Evolutionary conservation across 2,329 filamentous ascomycete genomes (phyloP), one percentile per base, ranked within the genome.

Genomic region (Fusarium ambrosium): DNA sequence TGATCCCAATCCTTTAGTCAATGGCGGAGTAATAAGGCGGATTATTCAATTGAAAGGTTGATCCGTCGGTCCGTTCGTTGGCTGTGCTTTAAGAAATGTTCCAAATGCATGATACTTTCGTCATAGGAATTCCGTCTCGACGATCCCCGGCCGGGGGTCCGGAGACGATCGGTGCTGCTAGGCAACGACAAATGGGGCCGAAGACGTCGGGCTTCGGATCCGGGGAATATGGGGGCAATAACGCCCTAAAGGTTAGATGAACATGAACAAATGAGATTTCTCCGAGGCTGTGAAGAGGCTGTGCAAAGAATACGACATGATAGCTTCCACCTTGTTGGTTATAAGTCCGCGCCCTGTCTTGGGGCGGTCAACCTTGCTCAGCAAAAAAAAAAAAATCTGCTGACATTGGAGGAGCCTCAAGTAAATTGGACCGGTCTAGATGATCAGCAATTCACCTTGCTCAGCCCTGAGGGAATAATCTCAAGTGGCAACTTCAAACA

Each of bases 231-330:
- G 24, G 18, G 32, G 55, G 13, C 16, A 59, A 27, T 27, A 27
- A 18, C 32, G 16, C 34, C 20, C 7, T 18, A 29, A 27, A 14
- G 22, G 34, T 22, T n/a, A 27, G 56, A 32, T 20, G 8, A 24
- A 24, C 22, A 24, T 29, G 10, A 20, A 22, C 43, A 39, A 29
- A 39, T 45, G 29, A 61, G 45, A 56, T 53, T 16, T 51, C 37
- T 24, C 27, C 39, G n/a, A 16, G 72, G 72, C 72, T 70, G 24
- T 75, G 72, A 59, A 29, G 41, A 51, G 72, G 72, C 72, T 63
- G 37, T 60, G 72, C 39, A 18, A 36, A 36, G 64, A n/a, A 41
- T n/a, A 41, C 22, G 36, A 60, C 32, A n/a, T 7, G n/a, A 41
- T 18, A 29, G 36, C 22, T 20, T 39, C 29, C 29, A 36, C 45